Evolutionary conservation across 345 rosid genomes (phyloP).

Genomic region (Eucalyptus cladocalyx): DNA sequence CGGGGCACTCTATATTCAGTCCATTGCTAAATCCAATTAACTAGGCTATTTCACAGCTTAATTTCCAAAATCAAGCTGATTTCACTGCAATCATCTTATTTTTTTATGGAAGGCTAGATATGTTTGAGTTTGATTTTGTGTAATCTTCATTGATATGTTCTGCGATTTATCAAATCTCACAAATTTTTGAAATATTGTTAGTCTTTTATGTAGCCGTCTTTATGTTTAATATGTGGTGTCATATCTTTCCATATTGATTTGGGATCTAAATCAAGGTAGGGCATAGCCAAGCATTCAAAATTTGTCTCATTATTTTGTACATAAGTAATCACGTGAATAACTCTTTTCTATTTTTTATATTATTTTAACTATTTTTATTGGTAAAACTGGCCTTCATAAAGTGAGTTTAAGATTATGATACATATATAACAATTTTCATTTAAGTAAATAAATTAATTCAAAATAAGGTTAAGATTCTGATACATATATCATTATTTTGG

Average conservation of each 20-base stretch:
- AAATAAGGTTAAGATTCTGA: neutral
- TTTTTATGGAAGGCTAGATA: neutral
- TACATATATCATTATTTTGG: neutral
- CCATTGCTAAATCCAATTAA: neutral
- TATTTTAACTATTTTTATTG: no score
- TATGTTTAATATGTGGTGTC: neutral
- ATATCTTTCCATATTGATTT: neutral
- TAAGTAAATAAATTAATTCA: neutral
- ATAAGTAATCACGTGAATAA: no score
- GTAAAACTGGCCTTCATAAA: neutral
- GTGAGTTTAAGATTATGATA: neutral
- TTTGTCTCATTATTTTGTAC: no score
- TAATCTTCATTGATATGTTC: neutral
- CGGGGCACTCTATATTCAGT: neutral
- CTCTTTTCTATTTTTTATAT: no score
- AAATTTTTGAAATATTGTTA: rapidly evolving
- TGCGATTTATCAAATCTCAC: neutral
- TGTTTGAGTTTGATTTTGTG: neutral
- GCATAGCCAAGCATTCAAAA: no score
- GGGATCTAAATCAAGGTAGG: neutral
- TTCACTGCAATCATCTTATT: neutral
- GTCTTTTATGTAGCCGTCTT: neutral
- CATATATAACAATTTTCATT: neutral
- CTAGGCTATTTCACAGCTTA: neutral
- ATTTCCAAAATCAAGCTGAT: neutral